Evolutionary conservation across 768 basidiomycete genomes (phyloP).

Genomic region (Suillus alpinus): DNA sequence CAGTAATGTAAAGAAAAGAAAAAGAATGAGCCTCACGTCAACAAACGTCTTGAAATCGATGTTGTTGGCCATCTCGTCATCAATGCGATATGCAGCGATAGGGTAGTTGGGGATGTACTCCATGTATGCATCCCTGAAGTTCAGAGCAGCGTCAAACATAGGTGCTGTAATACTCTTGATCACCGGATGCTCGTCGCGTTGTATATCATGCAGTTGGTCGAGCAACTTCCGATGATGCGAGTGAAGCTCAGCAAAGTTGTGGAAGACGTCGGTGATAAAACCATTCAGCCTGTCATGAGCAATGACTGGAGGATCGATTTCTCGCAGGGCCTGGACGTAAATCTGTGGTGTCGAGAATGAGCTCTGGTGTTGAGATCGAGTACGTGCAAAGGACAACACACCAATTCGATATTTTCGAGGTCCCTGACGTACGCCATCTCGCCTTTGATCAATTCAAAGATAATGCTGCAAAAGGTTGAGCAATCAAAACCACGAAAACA

Average conservation of each 20-base stretch:
- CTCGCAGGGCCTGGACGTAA: slow-evolving; percentile 74
- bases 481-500: neutral
- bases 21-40: slow-evolving; percentile 49
- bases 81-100: slow-evolving; percentile 83
- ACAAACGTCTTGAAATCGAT: slow-evolving; percentile 77
- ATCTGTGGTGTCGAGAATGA: slow-evolving; percentile 46
- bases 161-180: slow-evolving; percentile 81
- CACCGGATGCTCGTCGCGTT: slow-evolving; percentile 81
- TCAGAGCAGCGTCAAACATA: slow-evolving; percentile 84
- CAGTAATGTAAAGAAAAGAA: neutral
- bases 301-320: slow-evolving; percentile 66
- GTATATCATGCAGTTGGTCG: slow-evolving; percentile 79
- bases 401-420: slow-evolving; percentile 79
- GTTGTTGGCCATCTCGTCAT: slow-evolving; percentile 85
- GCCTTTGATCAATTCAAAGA: slow-evolving; percentile 92
- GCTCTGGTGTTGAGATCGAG: neutral
- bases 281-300: slow-evolving; percentile 62
- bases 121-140: slow-evolving; percentile 91
- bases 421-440: slow-evolving; percentile 96
- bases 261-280: slow-evolving; percentile 87
- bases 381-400: slow-evolving; percentile 32
- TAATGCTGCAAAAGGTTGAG: slow-evolving; percentile 52
- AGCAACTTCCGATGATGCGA: slow-evolving; percentile 74
- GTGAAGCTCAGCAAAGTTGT: slow-evolving; percentile 78
- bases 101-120: slow-evolving; percentile 94